Evolutionary conservation across 2,329 filamentous ascomycete genomes (phyloP).

Genomic region (Neopestalotiopsis sp.): DNA sequence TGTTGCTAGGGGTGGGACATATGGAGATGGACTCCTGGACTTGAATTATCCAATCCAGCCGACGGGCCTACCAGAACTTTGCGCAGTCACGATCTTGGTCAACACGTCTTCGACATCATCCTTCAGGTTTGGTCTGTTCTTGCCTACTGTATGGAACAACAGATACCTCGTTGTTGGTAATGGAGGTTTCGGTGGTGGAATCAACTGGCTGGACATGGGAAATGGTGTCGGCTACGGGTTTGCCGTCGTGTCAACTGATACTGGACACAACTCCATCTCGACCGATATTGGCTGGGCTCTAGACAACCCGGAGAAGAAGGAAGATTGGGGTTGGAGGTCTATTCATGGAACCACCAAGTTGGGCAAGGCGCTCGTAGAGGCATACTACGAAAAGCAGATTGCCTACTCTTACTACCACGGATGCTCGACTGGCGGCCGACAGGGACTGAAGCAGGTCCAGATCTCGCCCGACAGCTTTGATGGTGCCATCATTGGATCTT

Average conservation of each 20-base stretch:
- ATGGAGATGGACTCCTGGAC: conserved; percentile 12
- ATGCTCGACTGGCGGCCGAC: conserved; percentile 57
- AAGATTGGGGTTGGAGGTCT: conserved; percentile 14
- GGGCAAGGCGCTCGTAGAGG: conserved; percentile 45
- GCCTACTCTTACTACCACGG: conserved; percentile 54
- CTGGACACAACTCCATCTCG: conserved; percentile 30
- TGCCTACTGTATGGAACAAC: conserved; percentile 37
- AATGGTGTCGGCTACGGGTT: conserved; percentile 33
- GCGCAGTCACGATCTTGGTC: conserved; percentile 36
- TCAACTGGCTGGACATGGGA: conserved; percentile 38
- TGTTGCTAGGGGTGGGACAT: conserved; percentile 12
- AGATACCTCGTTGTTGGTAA: conserved; percentile 39
- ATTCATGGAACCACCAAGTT: conserved; percentile 35
- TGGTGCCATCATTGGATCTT: conserved; percentile 47
- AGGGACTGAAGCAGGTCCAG: conserved; percentile 52
- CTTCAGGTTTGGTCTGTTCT: conserved; percentile 38
- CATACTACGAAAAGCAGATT: conserved; percentile 43
- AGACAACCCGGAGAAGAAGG: conserved; percentile 24
- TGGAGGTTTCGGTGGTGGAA: conserved; percentile 37
- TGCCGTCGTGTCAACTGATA: conserved; percentile 37
- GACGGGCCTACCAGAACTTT: conserved; percentile 37
- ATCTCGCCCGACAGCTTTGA: conserved; percentile 49
- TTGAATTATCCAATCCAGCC: conserved; percentile 30
- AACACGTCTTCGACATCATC: conserved; percentile 32
- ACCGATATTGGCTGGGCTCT: conserved; percentile 30